A percentile compares a stretch with the other conserved stretches of the same genome.
These are phyloP conservation scores for Vanrija pseudolonga DNA, from an alignment of 1,284 basidiomycete genomes.

Conservation along the genomic window DNA sequence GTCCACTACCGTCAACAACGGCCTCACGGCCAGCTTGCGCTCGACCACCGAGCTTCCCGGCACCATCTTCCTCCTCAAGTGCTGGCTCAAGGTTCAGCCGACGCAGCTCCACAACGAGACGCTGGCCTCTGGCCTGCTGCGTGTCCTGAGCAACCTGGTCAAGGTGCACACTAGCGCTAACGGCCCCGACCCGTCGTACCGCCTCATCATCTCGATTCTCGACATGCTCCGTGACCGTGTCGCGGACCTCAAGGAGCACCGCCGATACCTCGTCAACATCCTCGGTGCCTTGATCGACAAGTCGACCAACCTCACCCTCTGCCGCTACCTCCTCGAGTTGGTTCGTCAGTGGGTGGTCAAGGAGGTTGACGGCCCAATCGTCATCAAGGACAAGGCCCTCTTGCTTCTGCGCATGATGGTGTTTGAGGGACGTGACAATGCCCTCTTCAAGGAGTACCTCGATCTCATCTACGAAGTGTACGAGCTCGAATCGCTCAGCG, in stretches of 20 bases:
- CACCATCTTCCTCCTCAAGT: slow-evolving; percentile 79
- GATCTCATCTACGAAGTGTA: slow-evolving; percentile 94
- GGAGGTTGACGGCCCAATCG: slow-evolving; percentile 68
- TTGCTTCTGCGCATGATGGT: slow-evolving; percentile 85
- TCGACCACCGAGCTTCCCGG: slow-evolving; percentile 59
- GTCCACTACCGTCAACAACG: slow-evolving; percentile 73
- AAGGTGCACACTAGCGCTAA: slow-evolving; percentile 77
- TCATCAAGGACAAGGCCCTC: slow-evolving; percentile 92
- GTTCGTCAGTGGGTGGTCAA: slow-evolving; percentile 84
- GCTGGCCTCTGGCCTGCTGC: slow-evolving; percentile 73
- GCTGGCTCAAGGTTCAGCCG: slow-evolving; percentile 77
- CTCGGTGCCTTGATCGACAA: slow-evolving; percentile 85
- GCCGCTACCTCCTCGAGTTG: slow-evolving; percentile 81
- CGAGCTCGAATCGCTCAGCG: slow-evolving; percentile 74
- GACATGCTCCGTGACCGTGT: slow-evolving; percentile 55
- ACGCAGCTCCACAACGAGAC: slow-evolving; percentile 70
- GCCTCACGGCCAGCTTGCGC: slow-evolving; percentile 45
- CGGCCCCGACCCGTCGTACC: slow-evolving; percentile 44
- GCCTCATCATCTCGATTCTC: slow-evolving; percentile 54
- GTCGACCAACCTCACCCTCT: slow-evolving; percentile 77
- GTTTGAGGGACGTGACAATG: slow-evolving; percentile 74
- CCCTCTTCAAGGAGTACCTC: slow-evolving; percentile 80
- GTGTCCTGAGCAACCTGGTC: slow-evolving; percentile 76
- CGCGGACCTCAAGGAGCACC: slow-evolving; percentile 55
- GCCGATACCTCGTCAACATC: slow-evolving; percentile 64